A percentile compares a stretch with the other conserved stretches of the same genome.
Conservation (phyloP, 2,329 filamentous ascomycete genomes). For the Uncinocarpus reesii region DNA sequence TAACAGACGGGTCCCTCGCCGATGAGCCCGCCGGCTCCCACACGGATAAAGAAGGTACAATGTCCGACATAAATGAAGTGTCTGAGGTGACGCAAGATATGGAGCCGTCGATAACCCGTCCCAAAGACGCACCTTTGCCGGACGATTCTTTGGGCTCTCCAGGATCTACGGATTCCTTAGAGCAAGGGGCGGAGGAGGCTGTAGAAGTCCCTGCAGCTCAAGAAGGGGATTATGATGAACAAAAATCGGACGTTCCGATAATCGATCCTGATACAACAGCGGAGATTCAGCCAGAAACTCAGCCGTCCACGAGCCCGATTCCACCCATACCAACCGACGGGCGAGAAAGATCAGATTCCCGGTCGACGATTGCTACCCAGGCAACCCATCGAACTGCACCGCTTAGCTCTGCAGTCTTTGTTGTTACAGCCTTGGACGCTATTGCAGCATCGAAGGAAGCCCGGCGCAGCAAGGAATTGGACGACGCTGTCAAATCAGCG, state of each 20-base stretch:
- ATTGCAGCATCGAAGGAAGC: conserved; percentile 90
- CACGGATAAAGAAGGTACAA: background rate
- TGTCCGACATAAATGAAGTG: background rate
- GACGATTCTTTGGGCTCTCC: background rate
- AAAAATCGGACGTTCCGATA: background rate
- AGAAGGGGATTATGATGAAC: conserved; percentile 1
- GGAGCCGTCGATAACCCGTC: background rate
- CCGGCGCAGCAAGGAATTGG: conserved; percentile 71
- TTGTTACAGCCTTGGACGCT: conserved; percentile 82
- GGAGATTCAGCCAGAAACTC: background rate
- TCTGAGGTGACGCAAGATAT: background rate
- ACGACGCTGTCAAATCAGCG: conserved; percentile 70
- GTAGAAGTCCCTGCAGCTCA: background rate
- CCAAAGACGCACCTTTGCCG: background rate
- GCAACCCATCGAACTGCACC: conserved; percentile 48
- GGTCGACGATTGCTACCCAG: conserved; percentile 47
- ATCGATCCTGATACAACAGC: background rate
- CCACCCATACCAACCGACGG: conserved; percentile 8
- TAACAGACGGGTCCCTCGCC: conserved; percentile 3
- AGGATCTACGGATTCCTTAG: background rate
- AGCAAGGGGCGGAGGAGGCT: background rate
- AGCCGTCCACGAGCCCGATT: background rate
- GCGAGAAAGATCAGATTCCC: conserved; percentile 46
- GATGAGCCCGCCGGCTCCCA: conserved; percentile 3
- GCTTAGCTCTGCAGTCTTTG: conserved; percentile 91